Evolutionary conservation across 1,139 yeast genomes (phyloP), one percentile per base, ranked within the genome.

Genomic region (Suhomyces coccinellae): DNA sequence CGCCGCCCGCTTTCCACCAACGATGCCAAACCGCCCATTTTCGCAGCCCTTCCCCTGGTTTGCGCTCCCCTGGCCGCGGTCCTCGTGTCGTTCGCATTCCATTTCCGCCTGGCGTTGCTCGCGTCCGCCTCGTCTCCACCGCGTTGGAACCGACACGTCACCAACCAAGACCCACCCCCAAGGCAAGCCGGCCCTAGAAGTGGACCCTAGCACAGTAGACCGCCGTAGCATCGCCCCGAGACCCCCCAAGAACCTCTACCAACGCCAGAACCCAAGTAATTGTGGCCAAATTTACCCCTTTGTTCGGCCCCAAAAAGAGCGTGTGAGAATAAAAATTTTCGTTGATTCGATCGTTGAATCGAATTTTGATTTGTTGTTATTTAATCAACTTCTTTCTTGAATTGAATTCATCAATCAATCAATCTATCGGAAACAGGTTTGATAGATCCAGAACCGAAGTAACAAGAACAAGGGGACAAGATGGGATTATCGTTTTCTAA

Each of bases 401-500:
- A 45, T 43, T 43, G 44, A 42, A 41, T 39, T 33, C 39, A 41
- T 41, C 40, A 36, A 44, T 40, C 44, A 42, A 45, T 40, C 45
- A 38, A 44, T 43, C 45, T 38, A 42, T 45, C 48, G 33, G 41
- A 40, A 20, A 31, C 28, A 31, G 40, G 40, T 40, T 40, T 33
- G 45, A 38, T 43, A 17, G 40, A 38, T 34, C 42, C 24, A 38
- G 42, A 33, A 26, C 24, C 40, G 43, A 36, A 41, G 44, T 36
- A 36, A 36, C 36, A 27, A 24, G 30, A 31, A 30, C 36, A 42
- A 20, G 38, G 45, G 45, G 39, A 40, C 51, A 54, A 38, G 45
- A 87, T 88, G 96, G 96, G 96, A 77, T 78, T 87, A 71, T 84
- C 88, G 61, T 82, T 88, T 72, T 88, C 96, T 57, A 88, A 86